Conservation (phyloP, 148 eudicot species). For the Heliamphora exappendiculata region DNA sequence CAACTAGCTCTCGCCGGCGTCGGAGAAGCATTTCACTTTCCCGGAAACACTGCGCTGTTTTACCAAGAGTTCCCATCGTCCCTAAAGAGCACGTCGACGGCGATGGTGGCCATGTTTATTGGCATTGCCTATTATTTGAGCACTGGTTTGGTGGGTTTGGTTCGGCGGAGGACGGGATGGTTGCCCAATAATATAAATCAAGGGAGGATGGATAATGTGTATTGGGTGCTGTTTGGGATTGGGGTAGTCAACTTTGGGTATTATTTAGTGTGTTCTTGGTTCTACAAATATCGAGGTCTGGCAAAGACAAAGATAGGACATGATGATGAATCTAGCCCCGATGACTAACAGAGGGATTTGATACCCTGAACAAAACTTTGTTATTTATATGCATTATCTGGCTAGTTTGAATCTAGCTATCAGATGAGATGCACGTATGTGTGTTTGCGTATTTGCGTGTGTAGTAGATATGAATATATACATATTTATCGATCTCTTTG, state of each 20-base stretch:
- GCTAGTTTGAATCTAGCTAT: no score
- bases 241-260: constrained; percentile 23
- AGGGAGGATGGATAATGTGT: constrained; percentile 28
- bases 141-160: constrained; percentile 19
- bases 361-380: no score
- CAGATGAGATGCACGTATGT: no score
- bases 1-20: constrained; percentile 30
- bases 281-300: constrained; percentile 20
- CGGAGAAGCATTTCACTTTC: constrained; percentile 44
- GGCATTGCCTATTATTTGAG: constrained; percentile 32
- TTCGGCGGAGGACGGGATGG: constrained; percentile 20
- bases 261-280: constrained; percentile 18
- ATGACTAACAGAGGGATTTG: no score
- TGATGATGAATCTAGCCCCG: no score
- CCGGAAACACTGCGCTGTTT: constrained; percentile 25
- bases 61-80: constrained; percentile 33
- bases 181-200: constrained; percentile 27
- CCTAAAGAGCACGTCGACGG: constrained; percentile 31
- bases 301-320: not conserved
- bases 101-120: constrained; percentile 18
- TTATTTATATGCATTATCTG: no score
- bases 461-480: no score
- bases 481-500: no score
- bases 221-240: constrained; percentile 17
- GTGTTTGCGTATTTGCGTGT: no score